A percentile compares a stretch with the other conserved stretches of the same genome.
Evolutionary conservation across 1,284 basidiomycete genomes (phyloP).

Genomic region (Cryptococcus sp.): DNA sequence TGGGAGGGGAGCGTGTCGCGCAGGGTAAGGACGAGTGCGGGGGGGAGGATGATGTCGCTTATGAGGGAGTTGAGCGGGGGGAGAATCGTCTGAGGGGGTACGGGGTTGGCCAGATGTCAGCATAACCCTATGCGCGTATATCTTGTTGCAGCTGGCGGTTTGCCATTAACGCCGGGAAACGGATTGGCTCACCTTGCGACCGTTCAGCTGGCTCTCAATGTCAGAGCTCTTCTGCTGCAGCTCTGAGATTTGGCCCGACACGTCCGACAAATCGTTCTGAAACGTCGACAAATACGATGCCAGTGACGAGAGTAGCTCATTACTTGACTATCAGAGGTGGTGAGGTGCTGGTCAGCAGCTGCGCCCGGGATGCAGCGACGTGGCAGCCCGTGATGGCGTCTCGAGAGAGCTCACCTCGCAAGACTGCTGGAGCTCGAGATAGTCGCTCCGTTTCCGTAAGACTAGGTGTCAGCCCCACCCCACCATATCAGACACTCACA

Average conservation of each 20-base stretch:
- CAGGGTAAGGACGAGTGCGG: constrained; percentile 70
- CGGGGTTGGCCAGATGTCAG: no score
- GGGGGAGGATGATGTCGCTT: constrained; percentile 75
- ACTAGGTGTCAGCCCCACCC: constrained; percentile 23
- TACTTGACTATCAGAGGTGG: constrained; percentile 46
- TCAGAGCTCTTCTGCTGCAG: constrained; percentile 84
- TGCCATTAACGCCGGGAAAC: no score
- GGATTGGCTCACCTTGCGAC: constrained; percentile 71
- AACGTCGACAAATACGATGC: constrained; percentile 91
- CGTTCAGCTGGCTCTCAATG: constrained; percentile 81
- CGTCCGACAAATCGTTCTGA: constrained; percentile 84
- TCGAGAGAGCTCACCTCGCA: constrained; percentile 28
- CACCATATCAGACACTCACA: constrained; percentile 13
- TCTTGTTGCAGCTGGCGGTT: no score
- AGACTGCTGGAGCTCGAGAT: constrained; percentile 38
- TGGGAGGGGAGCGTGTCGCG: constrained; percentile 72
- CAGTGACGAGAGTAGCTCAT: constrained; percentile 71
- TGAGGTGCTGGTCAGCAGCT: not conserved
- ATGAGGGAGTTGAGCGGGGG: constrained; percentile 77
- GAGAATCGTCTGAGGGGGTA: constrained; percentile 81
- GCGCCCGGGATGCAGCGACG: not conserved
- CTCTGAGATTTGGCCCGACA: constrained; percentile 92
- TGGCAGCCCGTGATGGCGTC: not conserved
- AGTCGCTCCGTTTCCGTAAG: constrained; percentile 33
- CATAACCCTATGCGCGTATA: no score